Base-by-base conservation (phyloP, 495 filamentous ascomycete genomes). In the Neurospora hispaniola region DNA sequence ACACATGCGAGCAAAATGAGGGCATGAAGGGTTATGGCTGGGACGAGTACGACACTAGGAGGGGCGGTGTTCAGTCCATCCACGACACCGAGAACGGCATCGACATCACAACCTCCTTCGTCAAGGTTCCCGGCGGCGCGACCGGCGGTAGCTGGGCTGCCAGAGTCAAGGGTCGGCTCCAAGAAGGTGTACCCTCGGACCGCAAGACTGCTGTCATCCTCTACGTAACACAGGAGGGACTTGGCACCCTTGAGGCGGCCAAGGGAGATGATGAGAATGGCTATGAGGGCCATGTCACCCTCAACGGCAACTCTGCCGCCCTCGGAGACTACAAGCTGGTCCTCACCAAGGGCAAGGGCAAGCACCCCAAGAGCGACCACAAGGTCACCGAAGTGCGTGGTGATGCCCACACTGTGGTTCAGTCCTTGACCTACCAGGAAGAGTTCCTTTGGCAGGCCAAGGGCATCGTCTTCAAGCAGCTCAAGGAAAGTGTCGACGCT, bases 21-120 rank as follows among this genome's bases (percentile, higher is more conserved):
- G 92, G 90, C 73, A 97, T 99, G 91, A 90, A 89, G 54, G 94
- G 96, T 43, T 99, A 99, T 79, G 96, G 95, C 73, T 99, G 96
- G 96, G 95, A 98, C 75, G 88, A 96, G 77, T 99, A 96, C 82
- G 96, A 98, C 80, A 89, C 93, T 27, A 86, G 96, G 69, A 90
- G 86, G 59, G 96, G 96, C 75, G 96, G 96, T 69, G 85, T 90
- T 31, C 92, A 99, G 84, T 92, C 91, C 23, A 94, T 99, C 71
- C 92, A 94, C 77, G 96, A 99, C 78, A 89, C 88, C 20, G 91
- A 89, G 41, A 99, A 99, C 81, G 87, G 85, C 71, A 85, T 99
- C 71, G 94, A 98, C 82, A 86, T 99, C 74, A 94, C 91, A 40
- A 97, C 96, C 38, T 90, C 92, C 70, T 98, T 97, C 80, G 88